A percentile compares a stretch with the other conserved stretches of the same genome.
Evolutionary conservation across 2,329 filamentous ascomycete species (phyloP).

Genomic region (Ascosphaera apis): DNA sequence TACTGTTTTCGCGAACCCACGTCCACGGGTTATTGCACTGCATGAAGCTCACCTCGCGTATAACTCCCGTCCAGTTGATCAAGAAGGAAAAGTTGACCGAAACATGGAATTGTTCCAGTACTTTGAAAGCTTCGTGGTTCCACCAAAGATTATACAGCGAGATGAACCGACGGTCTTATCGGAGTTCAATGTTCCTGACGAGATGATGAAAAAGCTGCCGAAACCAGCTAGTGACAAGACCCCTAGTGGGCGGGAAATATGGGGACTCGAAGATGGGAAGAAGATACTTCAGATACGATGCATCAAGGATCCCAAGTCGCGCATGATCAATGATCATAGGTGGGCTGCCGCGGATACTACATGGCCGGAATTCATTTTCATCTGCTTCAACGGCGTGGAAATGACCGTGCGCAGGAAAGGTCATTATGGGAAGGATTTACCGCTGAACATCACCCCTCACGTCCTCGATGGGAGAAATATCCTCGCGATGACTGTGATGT

Average conservation of each 20-base stretch:
- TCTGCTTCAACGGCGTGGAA: constrained; percentile 40
- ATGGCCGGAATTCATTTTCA: constrained; percentile 51
- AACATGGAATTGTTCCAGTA: constrained; percentile 15
- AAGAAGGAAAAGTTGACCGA: background rate
- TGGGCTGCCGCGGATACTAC: constrained; percentile 42
- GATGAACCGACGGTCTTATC: constrained; percentile 11
- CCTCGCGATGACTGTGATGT: constrained; percentile 29
- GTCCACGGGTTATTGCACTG: constrained; percentile 26
- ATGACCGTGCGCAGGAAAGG: constrained; percentile 40
- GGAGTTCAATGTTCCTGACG: constrained; percentile 15
- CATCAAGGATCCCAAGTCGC: constrained; percentile 20
- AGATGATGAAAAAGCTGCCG: constrained; percentile 14
- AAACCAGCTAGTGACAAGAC: constrained; percentile 5
- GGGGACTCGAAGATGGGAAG: constrained; percentile 26
- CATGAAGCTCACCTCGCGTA: constrained; percentile 33
- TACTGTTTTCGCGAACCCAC: constrained; percentile 18
- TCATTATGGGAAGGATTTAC: constrained; percentile 52
- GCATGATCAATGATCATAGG: constrained; percentile 19
- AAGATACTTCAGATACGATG: constrained; percentile 47
- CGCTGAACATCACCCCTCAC: constrained; percentile 46
- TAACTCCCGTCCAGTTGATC: background rate
- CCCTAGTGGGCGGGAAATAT: constrained; percentile 9
- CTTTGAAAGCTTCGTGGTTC: constrained; percentile 12
- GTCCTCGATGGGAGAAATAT: constrained; percentile 37
- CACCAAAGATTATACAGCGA: constrained; percentile 11